Percentiles rank a stretch among this genome's conserved stretches.
Evolutionary conservation across 768 basidiomycete genomes (phyloP).

Genomic region (Boletus edulis): DNA sequence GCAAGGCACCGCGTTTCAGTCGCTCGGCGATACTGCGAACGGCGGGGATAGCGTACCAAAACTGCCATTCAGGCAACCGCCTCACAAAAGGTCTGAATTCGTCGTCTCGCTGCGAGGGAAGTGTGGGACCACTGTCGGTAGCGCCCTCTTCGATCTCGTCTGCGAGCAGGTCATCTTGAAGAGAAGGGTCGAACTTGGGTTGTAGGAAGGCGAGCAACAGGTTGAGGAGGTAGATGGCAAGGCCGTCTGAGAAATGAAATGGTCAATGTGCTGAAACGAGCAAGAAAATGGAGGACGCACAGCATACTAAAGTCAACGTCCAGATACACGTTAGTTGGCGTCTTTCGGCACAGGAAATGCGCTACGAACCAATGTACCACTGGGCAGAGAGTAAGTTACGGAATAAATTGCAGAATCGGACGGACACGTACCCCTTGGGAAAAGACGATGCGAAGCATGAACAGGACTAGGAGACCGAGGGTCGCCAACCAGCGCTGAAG

Average conservation of each 20-base stretch:
- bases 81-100: constrained; percentile 98
- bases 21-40: background rate
- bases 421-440: constrained; percentile 75
- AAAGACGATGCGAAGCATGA: constrained; percentile 82
- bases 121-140: constrained; percentile 49
- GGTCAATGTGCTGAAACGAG: constrained; percentile 1
- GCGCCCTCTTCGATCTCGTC: constrained; percentile 96
- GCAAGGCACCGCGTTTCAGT: background rate
- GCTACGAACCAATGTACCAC: constrained; percentile 89
- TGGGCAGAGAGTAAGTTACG: constrained; percentile 27
- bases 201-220: constrained; percentile 96
- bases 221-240: constrained; percentile 94
- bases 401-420: background rate
- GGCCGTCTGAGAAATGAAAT: constrained; percentile 56
- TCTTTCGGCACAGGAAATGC: background rate
- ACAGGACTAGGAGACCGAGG: constrained; percentile 64
- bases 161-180: constrained; percentile 89
- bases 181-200: constrained; percentile 95
- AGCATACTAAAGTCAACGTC: constrained; percentile 50
- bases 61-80: constrained; percentile 94
- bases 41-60: constrained; percentile 58
- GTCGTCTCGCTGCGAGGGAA: constrained; percentile 77
- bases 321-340: background rate
- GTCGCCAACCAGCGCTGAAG: constrained; percentile 89
- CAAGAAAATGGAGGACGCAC: constrained; percentile 41